Conservation (phyloP, 2,329 filamentous ascomycete species). For the Trichoderma lentiforme region DNA sequence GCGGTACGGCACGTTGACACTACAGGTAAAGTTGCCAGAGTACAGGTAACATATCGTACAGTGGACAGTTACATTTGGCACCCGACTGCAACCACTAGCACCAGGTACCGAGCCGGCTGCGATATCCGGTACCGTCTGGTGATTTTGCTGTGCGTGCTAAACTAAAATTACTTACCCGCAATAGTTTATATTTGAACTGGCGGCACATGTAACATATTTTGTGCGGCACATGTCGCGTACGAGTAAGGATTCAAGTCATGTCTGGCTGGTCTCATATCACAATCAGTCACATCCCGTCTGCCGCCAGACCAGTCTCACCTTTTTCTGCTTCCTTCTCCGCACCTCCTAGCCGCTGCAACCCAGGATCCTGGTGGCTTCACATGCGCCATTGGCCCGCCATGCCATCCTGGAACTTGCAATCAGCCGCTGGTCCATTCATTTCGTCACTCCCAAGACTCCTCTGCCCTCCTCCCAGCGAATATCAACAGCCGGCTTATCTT, state of each 20-base stretch:
- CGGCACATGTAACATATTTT: too few relatives aligned
- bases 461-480: neutral
- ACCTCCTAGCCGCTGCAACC: constrained; percentile 8
- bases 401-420: constrained; percentile 17
- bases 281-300: neutral
- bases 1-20: neutral
- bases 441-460: constrained; percentile 10
- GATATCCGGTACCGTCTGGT: neutral
- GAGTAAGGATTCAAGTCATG: neutral
- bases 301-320: neutral
- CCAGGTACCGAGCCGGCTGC: neutral
- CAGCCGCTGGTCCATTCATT: constrained; percentile 15
- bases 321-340: constrained; percentile 1
- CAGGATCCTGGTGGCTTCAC: neutral
- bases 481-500: constrained; percentile 7
- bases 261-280: neutral
- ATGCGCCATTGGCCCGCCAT: constrained; percentile 8
- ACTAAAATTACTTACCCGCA: neutral
- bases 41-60: neutral
- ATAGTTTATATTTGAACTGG: neutral
- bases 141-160: neutral
- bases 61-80: neutral
- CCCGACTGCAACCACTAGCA: neutral
- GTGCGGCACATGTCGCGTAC: neutral
- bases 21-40: neutral